phyloP scores from a whole-genome alignment of 164 flowering plant genomes.

The Aristolochia contorta region DNA sequence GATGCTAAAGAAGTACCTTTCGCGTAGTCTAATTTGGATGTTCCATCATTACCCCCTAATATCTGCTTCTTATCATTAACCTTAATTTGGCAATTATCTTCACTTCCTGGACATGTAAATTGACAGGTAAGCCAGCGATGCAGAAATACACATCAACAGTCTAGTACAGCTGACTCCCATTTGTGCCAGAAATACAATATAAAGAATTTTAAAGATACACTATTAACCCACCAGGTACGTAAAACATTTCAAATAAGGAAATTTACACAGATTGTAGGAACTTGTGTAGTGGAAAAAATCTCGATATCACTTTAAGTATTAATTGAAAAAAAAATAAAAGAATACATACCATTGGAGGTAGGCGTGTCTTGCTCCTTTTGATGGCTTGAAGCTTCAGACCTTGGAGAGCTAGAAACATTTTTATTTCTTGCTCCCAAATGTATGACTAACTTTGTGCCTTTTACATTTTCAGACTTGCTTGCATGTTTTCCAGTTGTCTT shows the following conservation, averaged over 20 bases:
- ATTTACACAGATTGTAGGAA: background rate
- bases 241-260: background rate
- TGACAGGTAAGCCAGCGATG: too few relatives aligned
- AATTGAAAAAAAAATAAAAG: background rate
- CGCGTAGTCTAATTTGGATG: constrained; percentile 21
- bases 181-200: background rate
- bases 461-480: constrained; percentile 40
- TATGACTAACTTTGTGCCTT: constrained; percentile 78
- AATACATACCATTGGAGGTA: constrained; percentile 45
- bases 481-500: constrained; percentile 35
- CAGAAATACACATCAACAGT: background rate
- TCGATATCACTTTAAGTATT: too few relatives aligned
- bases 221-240: background rate
- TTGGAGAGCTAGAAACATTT: constrained; percentile 44
- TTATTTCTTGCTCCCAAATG: constrained; percentile 62
- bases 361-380: constrained; percentile 54
- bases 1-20: constrained; percentile 15
- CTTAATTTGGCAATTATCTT: constrained; percentile 32
- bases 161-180: background rate
- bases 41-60: constrained; percentile 24
- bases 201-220: background rate
- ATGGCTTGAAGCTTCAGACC: constrained; percentile 60
- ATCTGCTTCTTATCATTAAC: constrained; percentile 18
- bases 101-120: constrained; percentile 32
- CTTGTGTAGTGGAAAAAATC: too few relatives aligned